phyloP scores from a whole-genome alignment of 2,329 filamentous ascomycete species.

The Ophiostoma tasmaniense region DNA sequence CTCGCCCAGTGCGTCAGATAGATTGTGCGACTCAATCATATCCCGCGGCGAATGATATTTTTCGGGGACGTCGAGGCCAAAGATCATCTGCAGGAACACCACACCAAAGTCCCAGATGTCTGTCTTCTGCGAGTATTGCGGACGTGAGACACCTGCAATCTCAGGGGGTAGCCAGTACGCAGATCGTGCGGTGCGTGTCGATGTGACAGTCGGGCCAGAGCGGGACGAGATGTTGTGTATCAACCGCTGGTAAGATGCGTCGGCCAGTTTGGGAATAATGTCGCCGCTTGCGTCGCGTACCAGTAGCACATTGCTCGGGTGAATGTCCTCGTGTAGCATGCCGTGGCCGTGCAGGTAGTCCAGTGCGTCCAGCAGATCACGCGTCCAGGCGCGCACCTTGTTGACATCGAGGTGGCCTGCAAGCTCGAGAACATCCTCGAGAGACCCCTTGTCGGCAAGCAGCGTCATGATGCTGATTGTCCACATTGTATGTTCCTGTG shows the following conservation, averaged over 20 bases:
- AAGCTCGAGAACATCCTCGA: conserved; percentile 74
- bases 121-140: conserved; percentile 64
- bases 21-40: conserved; percentile 59
- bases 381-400: conserved; percentile 81
- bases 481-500: conserved; percentile 45
- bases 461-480: conserved; percentile 68
- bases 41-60: conserved; percentile 72
- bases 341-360: conserved; percentile 81
- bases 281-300: conserved; percentile 61
- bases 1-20: conserved; percentile 70
- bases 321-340: conserved; percentile 74
- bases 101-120: conserved; percentile 95
- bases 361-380: conserved; percentile 80
- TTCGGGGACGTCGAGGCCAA: conserved; percentile 67
- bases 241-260: conserved; percentile 62
- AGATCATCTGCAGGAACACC: conserved; percentile 87
- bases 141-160: conserved; percentile 52
- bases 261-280: conserved; percentile 64
- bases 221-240: conserved; percentile 50
- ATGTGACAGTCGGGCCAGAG: conserved; percentile 44
- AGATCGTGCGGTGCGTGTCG: conserved; percentile 57
- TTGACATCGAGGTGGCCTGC: conserved; percentile 64
- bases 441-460: conserved; percentile 70
- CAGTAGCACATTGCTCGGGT: conserved; percentile 70
- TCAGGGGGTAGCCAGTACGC: conserved; percentile 81